These are phyloP conservation scores for Penicillium daleae DNA, from an alignment of 495 filamentous ascomycete species.

Conservation along the genomic window DNA sequence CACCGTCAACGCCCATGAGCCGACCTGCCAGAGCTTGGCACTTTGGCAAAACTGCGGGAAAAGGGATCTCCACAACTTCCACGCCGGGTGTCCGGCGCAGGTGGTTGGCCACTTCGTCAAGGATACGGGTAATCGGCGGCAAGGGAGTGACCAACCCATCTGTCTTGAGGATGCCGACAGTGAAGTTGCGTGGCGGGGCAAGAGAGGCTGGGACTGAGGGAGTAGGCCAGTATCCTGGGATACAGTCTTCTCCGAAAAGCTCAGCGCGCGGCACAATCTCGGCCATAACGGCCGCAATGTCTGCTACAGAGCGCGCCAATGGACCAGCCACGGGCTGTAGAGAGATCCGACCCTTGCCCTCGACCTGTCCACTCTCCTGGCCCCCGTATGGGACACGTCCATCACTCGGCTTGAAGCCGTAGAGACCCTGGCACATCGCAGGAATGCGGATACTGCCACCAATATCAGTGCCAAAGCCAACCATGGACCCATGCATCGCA, in stretches of 20 bases:
- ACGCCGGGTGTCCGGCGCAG: conserved; percentile 50
- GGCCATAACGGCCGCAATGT: conserved; percentile 53
- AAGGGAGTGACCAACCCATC: conserved; percentile 63
- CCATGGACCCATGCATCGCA: conserved; percentile 61
- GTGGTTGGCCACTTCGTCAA: conserved; percentile 53
- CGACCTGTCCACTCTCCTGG: conserved; percentile 47
- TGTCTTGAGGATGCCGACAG: conserved; percentile 58
- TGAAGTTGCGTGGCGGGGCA: conserved; percentile 35
- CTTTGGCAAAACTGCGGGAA: conserved; percentile 49
- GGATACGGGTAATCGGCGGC: conserved; percentile 57
- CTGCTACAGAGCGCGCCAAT: conserved; percentile 46
- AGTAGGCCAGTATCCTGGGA: conserved; percentile 54
- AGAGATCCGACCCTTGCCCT: conserved; percentile 42
- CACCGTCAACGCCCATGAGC: conserved; percentile 61
- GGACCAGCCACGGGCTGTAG: conserved; percentile 57
- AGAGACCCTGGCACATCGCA: conserved; percentile 61
- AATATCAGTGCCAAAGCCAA: conserved; percentile 70
- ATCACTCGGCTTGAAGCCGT: conserved; percentile 60
- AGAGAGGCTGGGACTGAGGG: conserved; percentile 21
- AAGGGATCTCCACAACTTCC: conserved; percentile 57
- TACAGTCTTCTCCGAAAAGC: conserved; percentile 52
- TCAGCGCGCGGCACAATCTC: conserved; percentile 52
- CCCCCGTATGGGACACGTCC: conserved; percentile 60
- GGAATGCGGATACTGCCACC: conserved; percentile 67
- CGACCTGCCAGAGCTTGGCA: conserved; percentile 59